These are phyloP conservation scores for Kregervanrija fluxuum DNA, from an alignment of 805 yeast genomes.

Conservation along the genomic window DNA sequence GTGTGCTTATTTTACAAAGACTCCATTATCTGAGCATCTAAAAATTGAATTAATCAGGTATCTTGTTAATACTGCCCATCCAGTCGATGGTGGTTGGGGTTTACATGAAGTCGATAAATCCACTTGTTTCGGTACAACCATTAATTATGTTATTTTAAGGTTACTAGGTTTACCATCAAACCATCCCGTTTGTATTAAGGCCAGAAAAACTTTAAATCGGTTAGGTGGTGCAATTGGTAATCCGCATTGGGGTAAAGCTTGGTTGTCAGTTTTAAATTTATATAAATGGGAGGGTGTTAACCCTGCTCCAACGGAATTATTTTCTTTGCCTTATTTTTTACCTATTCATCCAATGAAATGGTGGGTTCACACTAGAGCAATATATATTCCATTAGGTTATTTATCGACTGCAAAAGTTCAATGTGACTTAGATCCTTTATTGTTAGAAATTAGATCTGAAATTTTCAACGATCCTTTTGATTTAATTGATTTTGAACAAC, in stretches of 20 bases:
- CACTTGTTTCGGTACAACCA: constrained; percentile 89
- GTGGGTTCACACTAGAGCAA: constrained; percentile 98
- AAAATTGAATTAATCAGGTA: constrained; percentile 72
- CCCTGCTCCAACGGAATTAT: constrained; percentile 95
- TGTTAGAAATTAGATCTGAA: constrained; percentile 64
- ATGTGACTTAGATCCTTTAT: constrained; percentile 57
- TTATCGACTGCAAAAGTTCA: constrained; percentile 48
- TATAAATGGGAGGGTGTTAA: constrained; percentile 96
- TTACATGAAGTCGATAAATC: constrained; percentile 86
- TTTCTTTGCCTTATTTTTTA: constrained; percentile 73
- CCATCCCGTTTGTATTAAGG: constrained; percentile 74
- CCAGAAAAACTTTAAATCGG: constrained; percentile 57
- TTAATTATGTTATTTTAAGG: constrained; percentile 79
- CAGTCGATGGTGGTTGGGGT: constrained; percentile 99
- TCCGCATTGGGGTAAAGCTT: constrained; percentile 98
- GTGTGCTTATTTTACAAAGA: constrained; percentile 60
- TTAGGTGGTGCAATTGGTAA: constrained; percentile 85
- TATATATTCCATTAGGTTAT: constrained; percentile 83
- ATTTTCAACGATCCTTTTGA: constrained; percentile 66
- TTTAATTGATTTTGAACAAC: constrained; percentile 55
- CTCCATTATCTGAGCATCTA: constrained; percentile 60
- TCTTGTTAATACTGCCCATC: constrained; percentile 86
- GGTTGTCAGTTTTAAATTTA: constrained; percentile 73
- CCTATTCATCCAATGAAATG: constrained; percentile 93
- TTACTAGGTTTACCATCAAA: constrained; percentile 66